phyloP scores from a whole-genome alignment of 768 basidiomycete species.

The Leccinum uliginosum region DNA sequence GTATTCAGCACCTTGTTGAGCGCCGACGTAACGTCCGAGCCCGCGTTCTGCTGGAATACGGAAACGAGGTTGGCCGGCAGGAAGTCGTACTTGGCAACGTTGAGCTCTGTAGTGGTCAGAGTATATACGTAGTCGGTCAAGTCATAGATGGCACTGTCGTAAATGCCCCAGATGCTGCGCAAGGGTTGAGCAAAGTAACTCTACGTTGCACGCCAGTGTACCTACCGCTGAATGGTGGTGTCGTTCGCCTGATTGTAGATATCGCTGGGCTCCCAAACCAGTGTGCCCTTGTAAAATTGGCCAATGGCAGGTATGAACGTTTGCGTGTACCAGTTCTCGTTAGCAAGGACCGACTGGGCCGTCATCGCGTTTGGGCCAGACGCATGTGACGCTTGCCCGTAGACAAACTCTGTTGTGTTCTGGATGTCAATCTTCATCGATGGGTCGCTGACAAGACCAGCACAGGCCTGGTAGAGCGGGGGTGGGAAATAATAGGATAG shows the following conservation, averaged over 20 bases:
- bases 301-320: slow-evolving; percentile 51
- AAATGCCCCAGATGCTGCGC: slow-evolving; percentile 54
- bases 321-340: slow-evolving; percentile 52
- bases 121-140: slow-evolving; percentile 67
- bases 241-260: slow-evolving; percentile 37
- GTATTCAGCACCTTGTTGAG: slow-evolving; percentile 43
- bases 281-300: slow-evolving; percentile 55
- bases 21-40: slow-evolving; percentile 53
- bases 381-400: slow-evolving; percentile 49
- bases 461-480: slow-evolving; percentile 56
- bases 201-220: slow-evolving; percentile 6
- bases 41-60: slow-evolving; percentile 55
- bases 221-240: slow-evolving; percentile 29
- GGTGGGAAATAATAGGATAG: slow-evolving; percentile 60
- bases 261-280: slow-evolving; percentile 45
- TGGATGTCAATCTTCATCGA: slow-evolving; percentile 37
- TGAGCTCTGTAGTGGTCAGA: slow-evolving; percentile 38
- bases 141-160: slow-evolving; percentile 55
- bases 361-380: slow-evolving; percentile 44
- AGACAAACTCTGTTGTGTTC: slow-evolving; percentile 44
- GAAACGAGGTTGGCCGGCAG: slow-evolving; percentile 44
- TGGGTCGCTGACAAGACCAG: slow-evolving; percentile 48
- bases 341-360: slow-evolving; percentile 33
- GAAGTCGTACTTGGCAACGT: slow-evolving; percentile 46
- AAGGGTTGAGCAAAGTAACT: not conserved